These are phyloP conservation scores for Parietichytrium sp. DNA, from an alignment of 108 stramenopile species.

Conservation along the genomic window DNA sequence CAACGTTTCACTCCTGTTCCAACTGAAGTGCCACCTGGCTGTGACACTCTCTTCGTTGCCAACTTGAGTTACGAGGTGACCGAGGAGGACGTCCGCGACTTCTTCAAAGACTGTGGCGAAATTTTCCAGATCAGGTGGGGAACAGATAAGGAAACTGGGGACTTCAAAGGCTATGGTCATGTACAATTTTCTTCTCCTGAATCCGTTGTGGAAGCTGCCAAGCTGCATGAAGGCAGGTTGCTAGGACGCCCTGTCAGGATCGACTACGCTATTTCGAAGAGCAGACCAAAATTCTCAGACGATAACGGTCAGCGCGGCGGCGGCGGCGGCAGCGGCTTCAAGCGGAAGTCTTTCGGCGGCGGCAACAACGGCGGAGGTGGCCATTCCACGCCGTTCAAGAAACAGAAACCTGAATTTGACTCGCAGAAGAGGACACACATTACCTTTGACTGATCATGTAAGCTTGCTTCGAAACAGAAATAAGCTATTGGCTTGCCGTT, in stretches of 20 bases:
- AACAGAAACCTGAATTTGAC: no score
- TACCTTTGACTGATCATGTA: no score
- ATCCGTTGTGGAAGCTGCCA: constrained; percentile 78
- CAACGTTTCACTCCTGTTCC: constrained; percentile 59
- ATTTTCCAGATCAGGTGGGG: constrained; percentile 84
- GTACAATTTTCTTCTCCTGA: constrained; percentile 85
- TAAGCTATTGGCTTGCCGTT: no score
- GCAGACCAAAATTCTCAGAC: no score
- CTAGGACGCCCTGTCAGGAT: constrained; percentile 83
- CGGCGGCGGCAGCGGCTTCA: no score
- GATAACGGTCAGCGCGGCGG: no score
- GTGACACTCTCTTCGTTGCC: constrained; percentile 90
- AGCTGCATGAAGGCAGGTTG: constrained; percentile 78
- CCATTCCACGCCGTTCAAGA: no score
- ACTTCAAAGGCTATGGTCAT: constrained; percentile 95
- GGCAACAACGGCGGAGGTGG: no score
- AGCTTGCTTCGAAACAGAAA: no score
- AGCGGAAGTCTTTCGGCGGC: no score
- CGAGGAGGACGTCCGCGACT: constrained; percentile 78
- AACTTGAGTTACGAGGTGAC: constrained; percentile 90
- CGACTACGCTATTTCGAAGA: constrained; percentile 81
- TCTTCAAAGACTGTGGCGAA: constrained; percentile 85
- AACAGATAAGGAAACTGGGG: constrained; percentile 88
- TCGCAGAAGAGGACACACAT: no score
- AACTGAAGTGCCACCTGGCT: constrained; percentile 79